Base-by-base conservation (phyloP, 257 asterid species). In the Osmanthus fragrans region DNA sequence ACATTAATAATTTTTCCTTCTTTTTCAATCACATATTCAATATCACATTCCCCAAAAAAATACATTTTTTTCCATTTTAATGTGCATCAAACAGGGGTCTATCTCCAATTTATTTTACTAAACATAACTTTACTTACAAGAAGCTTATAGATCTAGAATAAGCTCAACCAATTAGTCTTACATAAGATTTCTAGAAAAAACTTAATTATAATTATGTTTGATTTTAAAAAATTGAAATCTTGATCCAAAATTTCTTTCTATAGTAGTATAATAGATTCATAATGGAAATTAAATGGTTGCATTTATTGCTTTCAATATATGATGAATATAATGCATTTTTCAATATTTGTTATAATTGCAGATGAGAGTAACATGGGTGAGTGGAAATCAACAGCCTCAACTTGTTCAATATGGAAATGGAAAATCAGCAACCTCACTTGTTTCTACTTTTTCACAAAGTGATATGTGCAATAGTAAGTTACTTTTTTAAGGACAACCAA, bases 331-430 rank as follows among this genome's bases (percentile, higher is more conserved):
- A 11, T 73, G 0, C 3, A 7, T 11, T 37, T 63, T 64, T 27
- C 13, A 37, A 51, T 15, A 7, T 34, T 36, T 34, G 16, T 0
- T 40, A 58, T n/a, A 19, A 42, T n/a, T 40, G 76, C 85, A 94
- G 98, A 87, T 94, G 92, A 89, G 85, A 83, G 66, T 94, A 65
- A 92, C 85, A 4, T 94, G 98, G 98, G 93, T 92, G 70, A 94
- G 98, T 40, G 98, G 97, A 21, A 89, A 84, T 76, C 23, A 80
- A 83, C 79, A 76, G 27, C 85, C 92, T 16, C 98, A 94, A 42
- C 89, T 85, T 78, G 91, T 94, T 67, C 83, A 80, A 16, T 94
- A 87, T 56, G 94, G 87, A 68, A 16, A 82, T 36, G 91, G 92
- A 65, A 76, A 79, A 56, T 80, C 75, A 0, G 76, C 67, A 10